phyloP scores from a whole-genome alignment of 805 yeast species.

The Torulaspora gathmanii region DNA sequence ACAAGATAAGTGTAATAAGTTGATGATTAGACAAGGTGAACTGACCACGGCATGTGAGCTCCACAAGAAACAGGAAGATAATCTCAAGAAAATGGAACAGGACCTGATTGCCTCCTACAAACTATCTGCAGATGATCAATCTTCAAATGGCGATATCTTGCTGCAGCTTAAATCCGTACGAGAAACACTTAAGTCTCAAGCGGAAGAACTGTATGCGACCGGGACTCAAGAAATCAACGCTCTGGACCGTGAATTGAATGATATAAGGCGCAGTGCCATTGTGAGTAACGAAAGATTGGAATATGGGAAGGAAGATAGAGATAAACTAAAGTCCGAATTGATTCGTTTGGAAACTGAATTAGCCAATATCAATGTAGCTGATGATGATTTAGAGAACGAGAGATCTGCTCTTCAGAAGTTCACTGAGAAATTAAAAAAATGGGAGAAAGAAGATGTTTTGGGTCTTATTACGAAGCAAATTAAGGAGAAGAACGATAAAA shows the following conservation, averaged over 20 bases:
- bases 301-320: slow-evolving; percentile 46
- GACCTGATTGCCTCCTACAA: slow-evolving; percentile 1
- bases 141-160: slow-evolving; percentile 3
- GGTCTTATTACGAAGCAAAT: slow-evolving; percentile 36
- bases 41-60: slow-evolving; percentile 42
- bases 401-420: slow-evolving; percentile 40
- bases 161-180: background rate
- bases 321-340: slow-evolving; percentile 36
- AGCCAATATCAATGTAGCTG: slow-evolving; percentile 39
- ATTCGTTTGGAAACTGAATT: slow-evolving; percentile 39
- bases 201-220: slow-evolving; percentile 1
- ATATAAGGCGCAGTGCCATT: slow-evolving; percentile 21
- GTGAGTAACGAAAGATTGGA: slow-evolving; percentile 37
- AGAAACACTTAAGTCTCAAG: background rate
- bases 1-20: slow-evolving; percentile 36
- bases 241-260: slow-evolving; percentile 15
- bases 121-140: background rate
- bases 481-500: slow-evolving; percentile 36
- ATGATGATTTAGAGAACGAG: slow-evolving; percentile 46
- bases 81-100: slow-evolving; percentile 6
- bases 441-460: slow-evolving; percentile 32
- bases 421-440: slow-evolving; percentile 33
- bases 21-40: slow-evolving; percentile 52
- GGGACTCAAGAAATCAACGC: slow-evolving; percentile 12
- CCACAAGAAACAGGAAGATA: slow-evolving; percentile 19